Conservation (phyloP, 2,329 filamentous ascomycete genomes). For the Mycosphaerelloides madeirae region DNA sequence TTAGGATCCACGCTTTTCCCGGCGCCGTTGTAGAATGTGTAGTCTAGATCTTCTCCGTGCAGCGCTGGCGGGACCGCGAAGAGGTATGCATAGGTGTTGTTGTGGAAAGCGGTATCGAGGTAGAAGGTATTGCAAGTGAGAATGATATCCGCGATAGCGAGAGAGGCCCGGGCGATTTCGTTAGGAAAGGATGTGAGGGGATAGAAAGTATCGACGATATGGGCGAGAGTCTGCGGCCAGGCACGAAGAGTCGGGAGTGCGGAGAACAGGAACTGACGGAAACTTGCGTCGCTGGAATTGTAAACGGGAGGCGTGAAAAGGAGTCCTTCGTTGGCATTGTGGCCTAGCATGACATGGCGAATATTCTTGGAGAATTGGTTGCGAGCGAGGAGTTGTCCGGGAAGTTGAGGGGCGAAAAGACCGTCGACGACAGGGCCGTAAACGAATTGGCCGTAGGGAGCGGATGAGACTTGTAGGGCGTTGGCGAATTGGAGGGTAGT, state of each 20-base stretch:
- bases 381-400: slow-evolving; percentile 42
- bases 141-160: slow-evolving; percentile 41
- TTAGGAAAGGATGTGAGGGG: slow-evolving; percentile 45
- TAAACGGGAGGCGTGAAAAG: slow-evolving; percentile 41
- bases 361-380: slow-evolving; percentile 44
- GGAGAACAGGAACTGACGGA: slow-evolving; percentile 11
- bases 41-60: slow-evolving; percentile 51
- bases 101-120: slow-evolving; percentile 44
- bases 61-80: slow-evolving; percentile 51
- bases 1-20: background rate
- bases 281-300: slow-evolving; percentile 29
- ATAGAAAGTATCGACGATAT: slow-evolving; percentile 45
- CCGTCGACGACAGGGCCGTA: slow-evolving; percentile 47
- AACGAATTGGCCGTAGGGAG: slow-evolving; percentile 43
- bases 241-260: slow-evolving; percentile 32
- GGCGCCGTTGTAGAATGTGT: slow-evolving; percentile 44
- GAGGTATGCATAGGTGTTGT: slow-evolving; percentile 49
- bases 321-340: slow-evolving; percentile 44
- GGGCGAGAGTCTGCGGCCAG: slow-evolving; percentile 27
- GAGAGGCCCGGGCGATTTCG: slow-evolving; percentile 39
- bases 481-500: slow-evolving; percentile 41
- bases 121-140: slow-evolving; percentile 52
- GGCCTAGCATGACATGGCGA: slow-evolving; percentile 39
- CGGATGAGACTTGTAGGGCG: slow-evolving; percentile 36
- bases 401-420: slow-evolving; percentile 45